Conservation (phyloP, 2,329 filamentous ascomycete species). For the Penicillium sp. region DNA sequence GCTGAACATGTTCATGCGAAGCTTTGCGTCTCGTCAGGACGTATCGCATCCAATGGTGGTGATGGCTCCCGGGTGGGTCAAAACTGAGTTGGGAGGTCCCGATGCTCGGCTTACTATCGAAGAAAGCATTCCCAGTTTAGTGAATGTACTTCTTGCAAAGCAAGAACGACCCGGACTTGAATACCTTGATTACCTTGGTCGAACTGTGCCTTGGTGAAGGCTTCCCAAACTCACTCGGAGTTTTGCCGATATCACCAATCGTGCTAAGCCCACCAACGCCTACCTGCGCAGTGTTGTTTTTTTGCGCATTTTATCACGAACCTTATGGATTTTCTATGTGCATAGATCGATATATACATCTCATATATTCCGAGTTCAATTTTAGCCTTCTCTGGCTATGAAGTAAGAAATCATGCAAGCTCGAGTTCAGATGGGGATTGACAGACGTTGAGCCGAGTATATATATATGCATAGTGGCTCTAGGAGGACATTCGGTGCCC, state of each 20-base stretch:
- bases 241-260: not conserved
- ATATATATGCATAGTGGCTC: too few species aligned
- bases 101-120: constrained; percentile 4
- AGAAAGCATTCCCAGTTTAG: constrained; percentile 1
- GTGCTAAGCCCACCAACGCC: not conserved
- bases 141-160: not conserved
- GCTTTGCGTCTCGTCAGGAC: not conserved
- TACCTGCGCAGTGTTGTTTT: not conserved
- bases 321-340: not conserved
- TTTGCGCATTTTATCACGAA: not conserved
- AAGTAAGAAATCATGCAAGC: too few species aligned
- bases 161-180: not conserved
- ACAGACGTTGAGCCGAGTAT: not conserved
- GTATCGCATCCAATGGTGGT: not conserved
- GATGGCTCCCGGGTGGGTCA: constrained; percentile 3
- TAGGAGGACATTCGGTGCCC: too few species aligned
- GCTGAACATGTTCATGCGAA: constrained; percentile 6
- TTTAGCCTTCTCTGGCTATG: too few species aligned
- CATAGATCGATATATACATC: not conserved
- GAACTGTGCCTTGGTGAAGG: not conserved
- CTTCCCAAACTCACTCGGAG: not conserved
- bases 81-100: constrained; percentile 1
- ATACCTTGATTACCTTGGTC: not conserved
- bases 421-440: not conserved
- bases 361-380: not conserved